phyloP scores from a whole-genome alignment of 1,284 basidiomycete genomes.

The Heterobasidion irregulare region DNA sequence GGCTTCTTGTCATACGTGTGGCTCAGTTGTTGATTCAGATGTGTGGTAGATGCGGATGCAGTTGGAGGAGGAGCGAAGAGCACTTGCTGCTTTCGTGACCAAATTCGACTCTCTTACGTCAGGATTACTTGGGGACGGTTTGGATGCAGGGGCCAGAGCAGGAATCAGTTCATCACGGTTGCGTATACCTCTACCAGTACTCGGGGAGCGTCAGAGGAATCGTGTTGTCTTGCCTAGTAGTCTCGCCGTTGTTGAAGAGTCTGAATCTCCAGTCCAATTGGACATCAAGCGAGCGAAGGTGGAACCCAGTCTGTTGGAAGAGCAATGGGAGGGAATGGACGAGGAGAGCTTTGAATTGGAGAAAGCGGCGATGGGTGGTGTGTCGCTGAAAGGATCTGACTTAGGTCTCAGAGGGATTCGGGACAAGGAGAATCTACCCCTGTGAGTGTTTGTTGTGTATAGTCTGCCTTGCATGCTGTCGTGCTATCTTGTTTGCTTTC shows the following conservation, averaged over 20 bases:
- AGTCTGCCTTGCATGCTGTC: background rate
- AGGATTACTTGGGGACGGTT: constrained; percentile 28
- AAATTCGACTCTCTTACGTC: constrained; percentile 61
- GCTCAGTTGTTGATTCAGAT: background rate
- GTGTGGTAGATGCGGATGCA: constrained; percentile 35
- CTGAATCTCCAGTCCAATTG: constrained; percentile 41
- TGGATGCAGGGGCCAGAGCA: constrained; percentile 33
- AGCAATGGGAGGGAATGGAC: constrained; percentile 38
- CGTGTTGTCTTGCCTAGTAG: constrained; percentile 10
- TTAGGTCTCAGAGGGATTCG: too few relatives aligned
- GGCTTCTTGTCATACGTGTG: constrained; percentile 10
- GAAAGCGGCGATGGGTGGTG: background rate
- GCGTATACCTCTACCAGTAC: constrained; percentile 11
- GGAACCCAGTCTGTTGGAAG: constrained; percentile 53
- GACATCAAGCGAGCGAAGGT: constrained; percentile 21
- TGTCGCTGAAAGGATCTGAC: constrained; percentile 14
- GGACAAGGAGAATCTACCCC: background rate
- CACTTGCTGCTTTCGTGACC: constrained; percentile 66
- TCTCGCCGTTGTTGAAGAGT: constrained; percentile 12
- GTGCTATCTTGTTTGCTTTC: background rate
- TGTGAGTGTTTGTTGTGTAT: background rate
- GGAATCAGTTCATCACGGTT: constrained; percentile 35
- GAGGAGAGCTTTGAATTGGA: constrained; percentile 45
- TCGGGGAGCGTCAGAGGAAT: constrained; percentile 35
- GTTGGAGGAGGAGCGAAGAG: constrained; percentile 67